Evolutionary conservation across 2,329 filamentous ascomycete genomes (phyloP).

Genomic region (Fusarium coffeatum): DNA sequence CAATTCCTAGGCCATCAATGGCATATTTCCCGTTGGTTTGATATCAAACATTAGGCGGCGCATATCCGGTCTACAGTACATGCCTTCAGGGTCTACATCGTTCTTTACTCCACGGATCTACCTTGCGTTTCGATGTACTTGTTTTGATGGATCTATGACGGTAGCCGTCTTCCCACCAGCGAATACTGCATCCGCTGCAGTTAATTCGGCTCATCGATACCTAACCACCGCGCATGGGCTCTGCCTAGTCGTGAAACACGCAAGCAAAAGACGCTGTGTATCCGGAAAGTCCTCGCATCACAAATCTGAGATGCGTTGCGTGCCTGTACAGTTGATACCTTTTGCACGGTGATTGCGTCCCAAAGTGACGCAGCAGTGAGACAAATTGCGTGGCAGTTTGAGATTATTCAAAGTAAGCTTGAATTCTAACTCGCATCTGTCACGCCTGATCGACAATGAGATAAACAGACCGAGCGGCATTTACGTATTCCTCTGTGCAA

Average conservation of each 20-base stretch:
- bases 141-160: not conserved
- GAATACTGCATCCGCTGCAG: not conserved
- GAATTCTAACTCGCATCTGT: conserved; percentile 43
- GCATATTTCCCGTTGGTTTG: conserved; percentile 10
- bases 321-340: conserved; percentile 1
- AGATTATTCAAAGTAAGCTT: conserved; percentile 47
- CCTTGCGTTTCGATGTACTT: not conserved
- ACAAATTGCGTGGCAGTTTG: conserved; percentile 46
- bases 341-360: conserved; percentile 24
- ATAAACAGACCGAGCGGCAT: conserved; percentile 33
- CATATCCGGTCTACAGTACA: conserved; percentile 21
- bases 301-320: conserved; percentile 10
- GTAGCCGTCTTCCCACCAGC: not conserved
- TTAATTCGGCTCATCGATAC: not conserved
- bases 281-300: conserved; percentile 5
- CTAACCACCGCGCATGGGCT: conserved; percentile 1
- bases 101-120: conserved; percentile 16
- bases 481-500: conserved; percentile 26
- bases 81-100: not conserved
- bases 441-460: conserved; percentile 29
- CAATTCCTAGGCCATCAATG: conserved; percentile 5
- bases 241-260: conserved; percentile 21
- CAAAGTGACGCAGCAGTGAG: conserved; percentile 31
- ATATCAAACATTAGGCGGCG: conserved; percentile 2
- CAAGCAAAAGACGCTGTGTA: conserved; percentile 26